Conservation (phyloP, 2,329 filamentous ascomycete species). For the Penicillium corylophilum region DNA sequence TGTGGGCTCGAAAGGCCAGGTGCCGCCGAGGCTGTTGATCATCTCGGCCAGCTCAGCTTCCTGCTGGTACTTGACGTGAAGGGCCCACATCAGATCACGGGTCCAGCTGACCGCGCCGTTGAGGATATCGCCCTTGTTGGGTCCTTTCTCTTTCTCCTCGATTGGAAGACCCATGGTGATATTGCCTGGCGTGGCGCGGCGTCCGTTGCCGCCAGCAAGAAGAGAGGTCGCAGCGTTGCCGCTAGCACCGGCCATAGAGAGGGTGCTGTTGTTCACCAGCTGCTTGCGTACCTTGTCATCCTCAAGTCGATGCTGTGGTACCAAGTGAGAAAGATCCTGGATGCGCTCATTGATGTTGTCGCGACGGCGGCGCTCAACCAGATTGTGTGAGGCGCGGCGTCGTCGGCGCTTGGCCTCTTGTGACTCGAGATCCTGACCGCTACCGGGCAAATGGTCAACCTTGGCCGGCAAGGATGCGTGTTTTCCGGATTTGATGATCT, state of each 20-base stretch:
- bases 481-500: slow-evolving; percentile 79
- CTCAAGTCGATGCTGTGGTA: slow-evolving; percentile 87
- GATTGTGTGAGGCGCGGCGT: slow-evolving; percentile 89
- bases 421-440: slow-evolving; percentile 61
- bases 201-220: slow-evolving; percentile 78
- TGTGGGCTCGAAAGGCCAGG: slow-evolving; percentile 75
- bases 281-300: slow-evolving; percentile 97
- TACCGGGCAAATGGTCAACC: slow-evolving; percentile 56
- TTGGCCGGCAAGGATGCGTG: slow-evolving; percentile 88
- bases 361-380: slow-evolving; percentile 88
- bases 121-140: slow-evolving; percentile 97
- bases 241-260: slow-evolving; percentile 72
- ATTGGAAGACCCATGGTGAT: slow-evolving; percentile 91
- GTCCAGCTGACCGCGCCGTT: slow-evolving; percentile 98
- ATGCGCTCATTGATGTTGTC: slow-evolving; percentile 99
- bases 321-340: slow-evolving; percentile 89
- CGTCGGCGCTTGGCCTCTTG: slow-evolving; percentile 93
- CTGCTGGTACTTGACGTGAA: slow-evolving; percentile 83
- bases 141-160: slow-evolving; percentile 97
- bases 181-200: slow-evolving; percentile 75
- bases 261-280: slow-evolving; percentile 83
- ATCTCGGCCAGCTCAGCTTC: slow-evolving; percentile 81
- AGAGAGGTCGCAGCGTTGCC: slow-evolving; percentile 70
- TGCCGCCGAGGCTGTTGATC: slow-evolving; percentile 69
- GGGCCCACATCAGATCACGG: slow-evolving; percentile 94